Conservation (phyloP, 1,284 basidiomycete genomes). For the Ceratorhiza oryzae-sativae region DNA sequence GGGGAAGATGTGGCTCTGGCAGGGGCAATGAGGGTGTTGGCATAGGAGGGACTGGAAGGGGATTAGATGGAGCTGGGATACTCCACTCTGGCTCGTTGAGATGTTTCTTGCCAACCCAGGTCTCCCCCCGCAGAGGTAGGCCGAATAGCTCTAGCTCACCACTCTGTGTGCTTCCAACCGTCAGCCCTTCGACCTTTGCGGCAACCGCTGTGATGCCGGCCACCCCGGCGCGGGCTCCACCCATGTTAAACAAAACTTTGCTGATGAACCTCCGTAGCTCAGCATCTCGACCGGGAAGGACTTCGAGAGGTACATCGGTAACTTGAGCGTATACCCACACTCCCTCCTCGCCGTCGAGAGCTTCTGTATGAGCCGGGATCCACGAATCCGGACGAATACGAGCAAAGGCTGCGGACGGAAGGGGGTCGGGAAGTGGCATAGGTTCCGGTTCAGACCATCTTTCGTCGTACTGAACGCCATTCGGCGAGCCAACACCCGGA, state of each 20-base stretch:
- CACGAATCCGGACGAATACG: slow-evolving; percentile 34
- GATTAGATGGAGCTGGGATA: not conserved
- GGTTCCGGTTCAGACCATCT: slow-evolving; percentile 26
- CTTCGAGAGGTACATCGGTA: slow-evolving; percentile 19
- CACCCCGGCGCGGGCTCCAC: slow-evolving; percentile 23
- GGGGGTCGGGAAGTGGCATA: slow-evolving; percentile 25
- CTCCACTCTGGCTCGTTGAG: slow-evolving; percentile 22
- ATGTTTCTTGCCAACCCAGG: slow-evolving; percentile 27
- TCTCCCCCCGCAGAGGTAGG: slow-evolving; percentile 19
- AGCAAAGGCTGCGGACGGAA: slow-evolving; percentile 9
- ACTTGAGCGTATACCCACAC: slow-evolving; percentile 34
- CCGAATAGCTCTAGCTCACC: slow-evolving; percentile 31
- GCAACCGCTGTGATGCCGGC: slow-evolving; percentile 26
- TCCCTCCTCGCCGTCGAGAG: not conserved
- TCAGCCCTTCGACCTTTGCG: slow-evolving; percentile 13
- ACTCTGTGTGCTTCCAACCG: slow-evolving; percentile 10
- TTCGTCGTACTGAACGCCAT: slow-evolving; percentile 18
- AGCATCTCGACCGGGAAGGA: slow-evolving; percentile 20
- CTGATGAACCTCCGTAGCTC: slow-evolving; percentile 23
- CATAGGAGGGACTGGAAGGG: slow-evolving; percentile 2
- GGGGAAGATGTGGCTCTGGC: not conserved
- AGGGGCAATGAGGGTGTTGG: not conserved
- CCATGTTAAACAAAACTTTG: slow-evolving; percentile 22
- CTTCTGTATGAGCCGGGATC: slow-evolving; percentile 23
- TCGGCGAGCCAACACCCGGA: not conserved